phyloP scores from a whole-genome alignment of 1,284 basidiomycete genomes.

The Phaffia rhodozyma region DNA sequence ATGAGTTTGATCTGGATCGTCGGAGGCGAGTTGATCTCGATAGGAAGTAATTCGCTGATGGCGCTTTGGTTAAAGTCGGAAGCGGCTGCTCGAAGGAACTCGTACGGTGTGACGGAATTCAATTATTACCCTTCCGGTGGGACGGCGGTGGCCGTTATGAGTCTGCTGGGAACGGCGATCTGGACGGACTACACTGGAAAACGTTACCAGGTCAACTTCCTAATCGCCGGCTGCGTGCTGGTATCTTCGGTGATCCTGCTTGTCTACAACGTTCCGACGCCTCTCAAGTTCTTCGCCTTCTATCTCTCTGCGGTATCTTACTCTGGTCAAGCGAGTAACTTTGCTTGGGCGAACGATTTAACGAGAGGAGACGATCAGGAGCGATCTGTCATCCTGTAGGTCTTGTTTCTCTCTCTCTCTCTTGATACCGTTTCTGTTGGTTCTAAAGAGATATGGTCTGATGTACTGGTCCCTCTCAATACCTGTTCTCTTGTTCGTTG shows the following conservation, averaged over 20 bases:
- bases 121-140: slow-evolving; percentile 55
- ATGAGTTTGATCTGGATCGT: slow-evolving; percentile 52
- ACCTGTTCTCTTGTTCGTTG: neutral
- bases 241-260: slow-evolving; percentile 48
- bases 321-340: slow-evolving; percentile 29
- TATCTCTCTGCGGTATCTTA: slow-evolving; percentile 26
- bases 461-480: too few species aligned
- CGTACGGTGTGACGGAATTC: slow-evolving; percentile 48
- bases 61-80: slow-evolving; percentile 56
- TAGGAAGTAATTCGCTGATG: slow-evolving; percentile 62
- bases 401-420: slow-evolving; percentile 22
- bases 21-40: slow-evolving; percentile 55
- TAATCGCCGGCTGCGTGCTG: slow-evolving; percentile 47
- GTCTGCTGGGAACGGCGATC: slow-evolving; percentile 49
- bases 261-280: slow-evolving; percentile 36
- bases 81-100: slow-evolving; percentile 35
- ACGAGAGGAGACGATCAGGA: slow-evolving; percentile 26
- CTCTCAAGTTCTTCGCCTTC: slow-evolving; percentile 20
- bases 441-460: neutral
- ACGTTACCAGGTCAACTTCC: slow-evolving; percentile 53
- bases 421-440: slow-evolving; percentile 17
- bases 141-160: slow-evolving; percentile 51
- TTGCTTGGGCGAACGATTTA: slow-evolving; percentile 30
- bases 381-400: slow-evolving; percentile 24
- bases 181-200: slow-evolving; percentile 49